Conservation (phyloP, 495 filamentous ascomycete genomes). For the Delitschia confertaspora region DNA sequence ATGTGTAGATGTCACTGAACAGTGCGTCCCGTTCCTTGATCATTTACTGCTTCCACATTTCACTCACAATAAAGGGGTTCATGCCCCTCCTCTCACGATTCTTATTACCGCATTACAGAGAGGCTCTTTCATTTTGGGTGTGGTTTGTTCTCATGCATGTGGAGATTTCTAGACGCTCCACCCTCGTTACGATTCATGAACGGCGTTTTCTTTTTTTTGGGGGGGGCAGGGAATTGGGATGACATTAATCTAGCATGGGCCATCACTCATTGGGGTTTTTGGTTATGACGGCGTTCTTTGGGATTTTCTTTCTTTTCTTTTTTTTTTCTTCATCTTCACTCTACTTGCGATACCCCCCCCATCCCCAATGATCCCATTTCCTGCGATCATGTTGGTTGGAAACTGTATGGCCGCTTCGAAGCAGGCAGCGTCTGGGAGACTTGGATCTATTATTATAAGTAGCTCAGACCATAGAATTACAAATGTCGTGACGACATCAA, state of each 20-base stretch:
- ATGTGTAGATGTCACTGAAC: neutral
- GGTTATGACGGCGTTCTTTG: constrained; percentile 10
- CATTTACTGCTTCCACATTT: neutral
- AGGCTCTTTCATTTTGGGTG: no score
- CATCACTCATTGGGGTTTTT: constrained; percentile 1
- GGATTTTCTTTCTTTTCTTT: constrained; percentile 3
- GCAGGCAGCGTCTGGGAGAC: no score
- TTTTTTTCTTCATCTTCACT: constrained; percentile 10
- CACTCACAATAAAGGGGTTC: constrained; percentile 2
- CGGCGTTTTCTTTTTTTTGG: constrained; percentile 15
- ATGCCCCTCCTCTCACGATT: neutral
- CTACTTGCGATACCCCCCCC: constrained; percentile 20
- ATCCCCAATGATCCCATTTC: constrained; percentile 1
- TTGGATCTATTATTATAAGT: no score
- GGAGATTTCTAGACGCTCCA: neutral
- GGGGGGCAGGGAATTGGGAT: constrained; percentile 7
- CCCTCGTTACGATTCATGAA: constrained; percentile 17
- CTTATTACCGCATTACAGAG: no score
- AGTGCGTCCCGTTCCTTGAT: constrained; percentile 4
- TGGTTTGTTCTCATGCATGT: neutral
- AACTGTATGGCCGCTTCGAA: no score
- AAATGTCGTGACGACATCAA: no score
- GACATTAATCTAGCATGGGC: neutral
- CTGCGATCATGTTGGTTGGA: no score
- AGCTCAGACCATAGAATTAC: no score